These are phyloP conservation scores for Pseudogymnoascus destructans DNA, from an alignment of 2,329 filamentous ascomycete species.

Conservation along the genomic window DNA sequence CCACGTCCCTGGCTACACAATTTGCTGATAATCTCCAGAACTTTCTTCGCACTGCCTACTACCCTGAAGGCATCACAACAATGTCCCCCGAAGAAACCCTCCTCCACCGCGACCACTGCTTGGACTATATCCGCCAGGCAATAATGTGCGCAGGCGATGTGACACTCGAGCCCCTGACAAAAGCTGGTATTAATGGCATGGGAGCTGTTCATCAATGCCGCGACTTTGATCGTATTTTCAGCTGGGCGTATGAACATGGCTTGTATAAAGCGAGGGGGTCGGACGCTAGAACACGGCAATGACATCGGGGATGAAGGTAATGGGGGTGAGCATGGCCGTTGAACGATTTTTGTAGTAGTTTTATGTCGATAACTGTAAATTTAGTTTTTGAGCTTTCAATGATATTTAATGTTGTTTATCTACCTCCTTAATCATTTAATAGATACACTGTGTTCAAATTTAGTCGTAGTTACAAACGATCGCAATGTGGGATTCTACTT, in stretches of 20 bases:
- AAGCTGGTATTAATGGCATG: slow-evolving; percentile 10
- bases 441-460: neutral
- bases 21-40: neutral
- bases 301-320: neutral
- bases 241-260: slow-evolving; percentile 4
- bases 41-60: neutral
- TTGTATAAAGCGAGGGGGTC: neutral
- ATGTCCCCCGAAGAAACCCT: slow-evolving; percentile 2
- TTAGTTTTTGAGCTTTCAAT: neutral
- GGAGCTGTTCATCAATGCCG: slow-evolving; percentile 11
- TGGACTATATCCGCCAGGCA: slow-evolving; percentile 7
- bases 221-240: slow-evolving; percentile 10
- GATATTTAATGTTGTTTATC: neutral
- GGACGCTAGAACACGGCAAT: neutral
- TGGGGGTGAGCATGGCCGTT: neutral
- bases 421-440: neutral
- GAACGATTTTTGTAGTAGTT: neutral
- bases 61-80: neutral
- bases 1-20: neutral
- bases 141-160: slow-evolving; percentile 13
- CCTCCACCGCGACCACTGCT: slow-evolving; percentile 11
- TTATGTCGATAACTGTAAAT: neutral
- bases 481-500: neutral
- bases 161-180: slow-evolving; percentile 12
- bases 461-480: neutral